Percentiles rank a stretch among this genome's conserved stretches.
Conservation (phyloP, 345 rosid genomes). For the Trapa bicornis region DNA sequence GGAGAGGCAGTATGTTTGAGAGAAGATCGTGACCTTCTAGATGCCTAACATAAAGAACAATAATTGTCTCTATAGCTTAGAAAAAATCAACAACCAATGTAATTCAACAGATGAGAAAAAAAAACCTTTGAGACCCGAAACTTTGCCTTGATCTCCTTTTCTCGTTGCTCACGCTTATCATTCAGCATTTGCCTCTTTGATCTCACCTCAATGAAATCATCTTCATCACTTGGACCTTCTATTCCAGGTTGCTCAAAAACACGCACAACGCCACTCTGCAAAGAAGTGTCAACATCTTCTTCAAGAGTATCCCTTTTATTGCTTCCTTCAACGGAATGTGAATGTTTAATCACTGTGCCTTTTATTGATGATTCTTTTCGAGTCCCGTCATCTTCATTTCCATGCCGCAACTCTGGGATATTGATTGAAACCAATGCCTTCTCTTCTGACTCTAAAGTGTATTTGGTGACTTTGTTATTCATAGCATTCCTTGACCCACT, state of each 20-base stretch:
- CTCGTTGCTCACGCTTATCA: constrained; percentile 92
- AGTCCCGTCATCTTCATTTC: constrained; percentile 34
- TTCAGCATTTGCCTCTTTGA: constrained; percentile 97
- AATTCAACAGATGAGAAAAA: constrained; percentile 8
- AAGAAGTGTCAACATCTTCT: constrained; percentile 53
- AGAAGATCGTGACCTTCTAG: constrained; percentile 38
- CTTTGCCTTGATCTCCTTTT: constrained; percentile 87
- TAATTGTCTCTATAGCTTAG: constrained; percentile 3
- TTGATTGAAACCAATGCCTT: constrained; percentile 21
- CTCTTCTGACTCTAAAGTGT: constrained; percentile 34
- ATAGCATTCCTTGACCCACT: constrained; percentile 38
- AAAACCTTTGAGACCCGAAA: constrained; percentile 68
- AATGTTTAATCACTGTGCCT: constrained; percentile 26
- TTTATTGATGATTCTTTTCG: constrained; percentile 37
- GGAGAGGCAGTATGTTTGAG: constrained; percentile 23
- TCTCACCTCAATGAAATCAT: constrained; percentile 95
- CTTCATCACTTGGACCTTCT: constrained; percentile 84
- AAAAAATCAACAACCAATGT: constrained; percentile 3
- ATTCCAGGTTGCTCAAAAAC: constrained; percentile 83
- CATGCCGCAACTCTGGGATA: constrained; percentile 30
- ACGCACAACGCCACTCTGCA: constrained; percentile 71
- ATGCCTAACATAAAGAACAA: constrained; percentile 32
- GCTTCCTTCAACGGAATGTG: constrained; percentile 27
- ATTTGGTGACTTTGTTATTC: constrained; percentile 47
- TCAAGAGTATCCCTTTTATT: constrained; percentile 36